Evolutionary conservation across 129 eudicot species (phyloP).

Genomic region (Arctium minus): DNA sequence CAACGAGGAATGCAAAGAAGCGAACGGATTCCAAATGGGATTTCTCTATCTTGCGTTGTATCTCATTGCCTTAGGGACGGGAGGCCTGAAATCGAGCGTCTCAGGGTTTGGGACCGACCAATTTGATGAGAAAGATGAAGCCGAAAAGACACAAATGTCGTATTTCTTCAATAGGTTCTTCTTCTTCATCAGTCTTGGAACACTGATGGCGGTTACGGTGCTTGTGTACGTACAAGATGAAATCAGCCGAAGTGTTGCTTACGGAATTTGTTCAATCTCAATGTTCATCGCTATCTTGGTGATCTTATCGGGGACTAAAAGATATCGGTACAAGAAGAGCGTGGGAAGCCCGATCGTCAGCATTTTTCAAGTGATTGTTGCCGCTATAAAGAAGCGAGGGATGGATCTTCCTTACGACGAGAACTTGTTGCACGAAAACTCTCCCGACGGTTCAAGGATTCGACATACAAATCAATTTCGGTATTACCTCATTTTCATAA

Average conservation of each 20-base stretch:
- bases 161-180: conserved; percentile 82
- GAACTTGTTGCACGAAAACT: conserved; percentile 51
- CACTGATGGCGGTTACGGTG: conserved; percentile 62
- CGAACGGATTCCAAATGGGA: conserved; percentile 83
- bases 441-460: conserved; percentile 55
- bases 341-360: conserved; percentile 76
- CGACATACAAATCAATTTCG: conserved; percentile 75
- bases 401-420: conserved; percentile 55
- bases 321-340: conserved; percentile 80
- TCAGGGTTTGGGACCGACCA: conserved; percentile 93
- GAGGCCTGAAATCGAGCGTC: conserved; percentile 85
- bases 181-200: conserved; percentile 84
- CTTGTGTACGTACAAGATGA: conserved; percentile 86
- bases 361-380: conserved; percentile 69
- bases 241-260: conserved; percentile 68
- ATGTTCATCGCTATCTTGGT: conserved; percentile 66
- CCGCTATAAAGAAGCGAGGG: conserved; percentile 53
- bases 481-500: conserved; percentile 13
- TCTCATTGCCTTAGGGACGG: conserved; percentile 79
- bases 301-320: conserved; percentile 65
- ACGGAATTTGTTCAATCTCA: conserved; percentile 66
- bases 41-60: conserved; percentile 69
- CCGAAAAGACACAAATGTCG: conserved; percentile 70
- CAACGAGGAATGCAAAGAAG: conserved; percentile 46
- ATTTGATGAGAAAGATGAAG: conserved; percentile 70